These are phyloP conservation scores for Eucalyptus camaldulensis DNA, from an alignment of 345 rosid genomes.

Conservation along the genomic window DNA sequence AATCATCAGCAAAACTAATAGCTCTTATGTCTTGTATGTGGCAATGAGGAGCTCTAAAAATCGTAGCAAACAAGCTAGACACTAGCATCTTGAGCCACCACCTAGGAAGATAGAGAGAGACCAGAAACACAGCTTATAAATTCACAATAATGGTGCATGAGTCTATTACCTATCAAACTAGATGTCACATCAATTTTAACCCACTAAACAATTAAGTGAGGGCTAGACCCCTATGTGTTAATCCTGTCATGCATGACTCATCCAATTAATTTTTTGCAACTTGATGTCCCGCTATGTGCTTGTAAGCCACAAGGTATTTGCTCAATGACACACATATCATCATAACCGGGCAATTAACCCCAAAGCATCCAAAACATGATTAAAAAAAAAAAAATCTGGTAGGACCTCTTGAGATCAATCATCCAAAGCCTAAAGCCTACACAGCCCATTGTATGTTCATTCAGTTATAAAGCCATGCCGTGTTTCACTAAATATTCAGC, in stretches of 20 bases:
- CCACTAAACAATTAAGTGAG: neutral
- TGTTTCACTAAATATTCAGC: neutral
- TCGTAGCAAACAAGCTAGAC: neutral
- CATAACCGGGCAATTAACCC: neutral
- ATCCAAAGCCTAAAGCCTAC: neutral
- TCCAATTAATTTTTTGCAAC: neutral
- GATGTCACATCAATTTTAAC: neutral
- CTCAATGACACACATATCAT: neutral
- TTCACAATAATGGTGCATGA: neutral
- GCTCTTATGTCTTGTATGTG: neutral
- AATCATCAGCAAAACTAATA: neutral
- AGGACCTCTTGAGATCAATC: neutral
- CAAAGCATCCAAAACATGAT: neutral
- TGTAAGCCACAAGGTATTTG: neutral
- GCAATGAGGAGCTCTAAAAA: neutral
- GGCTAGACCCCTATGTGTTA: neutral
- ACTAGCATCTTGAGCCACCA: neutral
- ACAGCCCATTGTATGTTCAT: neutral
- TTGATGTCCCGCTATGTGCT: neutral
- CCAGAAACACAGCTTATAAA: neutral
- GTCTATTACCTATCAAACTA: neutral
- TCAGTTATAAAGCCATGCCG: neutral
- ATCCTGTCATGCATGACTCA: neutral
- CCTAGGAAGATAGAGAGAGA: neutral
- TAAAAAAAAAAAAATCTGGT: neutral